These are phyloP conservation scores for Pinus taeda DNA, from an alignment of 75 land plant genomes.

Conservation along the genomic window DNA sequence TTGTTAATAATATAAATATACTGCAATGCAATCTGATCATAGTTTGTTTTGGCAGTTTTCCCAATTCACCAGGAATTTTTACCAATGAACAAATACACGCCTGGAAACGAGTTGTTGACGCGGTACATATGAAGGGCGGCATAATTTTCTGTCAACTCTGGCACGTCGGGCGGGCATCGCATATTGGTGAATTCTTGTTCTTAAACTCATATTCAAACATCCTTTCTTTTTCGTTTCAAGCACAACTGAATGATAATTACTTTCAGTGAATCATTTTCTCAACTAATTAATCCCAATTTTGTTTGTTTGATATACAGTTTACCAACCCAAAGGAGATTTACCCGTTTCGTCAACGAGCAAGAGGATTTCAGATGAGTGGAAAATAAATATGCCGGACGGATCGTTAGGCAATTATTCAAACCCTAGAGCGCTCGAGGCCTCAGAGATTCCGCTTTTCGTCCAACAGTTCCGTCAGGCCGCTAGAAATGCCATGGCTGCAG, in stretches of 20 bases:
- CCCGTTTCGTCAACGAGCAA: constrained; percentile 73
- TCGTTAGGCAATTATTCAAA: constrained; percentile 18
- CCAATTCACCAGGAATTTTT: constrained; percentile 67
- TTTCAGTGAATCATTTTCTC: too few species aligned
- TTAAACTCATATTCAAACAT: too few species aligned
- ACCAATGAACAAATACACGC: constrained; percentile 59
- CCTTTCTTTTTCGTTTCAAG: not conserved
- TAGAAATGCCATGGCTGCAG: constrained; percentile 70
- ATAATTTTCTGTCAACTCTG: constrained; percentile 78
- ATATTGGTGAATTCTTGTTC: constrained; percentile 26
- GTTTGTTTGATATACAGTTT: constrained; percentile 12
- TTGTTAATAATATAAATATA: not conserved
- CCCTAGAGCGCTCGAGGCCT: constrained; percentile 43
- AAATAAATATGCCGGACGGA: constrained; percentile 51
- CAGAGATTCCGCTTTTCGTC: constrained; percentile 49
- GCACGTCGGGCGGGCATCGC: constrained; percentile 77
- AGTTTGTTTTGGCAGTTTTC: constrained; percentile 43
- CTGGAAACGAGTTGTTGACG: constrained; percentile 76
- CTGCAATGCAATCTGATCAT: too few species aligned
- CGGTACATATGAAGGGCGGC: constrained; percentile 65
- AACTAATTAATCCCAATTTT: not conserved
- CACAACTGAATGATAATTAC: too few species aligned
- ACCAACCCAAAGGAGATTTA: constrained; percentile 63
- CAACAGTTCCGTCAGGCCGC: constrained; percentile 59
- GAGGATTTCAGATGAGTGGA: constrained; percentile 51